phyloP scores from a whole-genome alignment of 2,329 filamentous ascomycete species.

The Blastomyces silverae region DNA sequence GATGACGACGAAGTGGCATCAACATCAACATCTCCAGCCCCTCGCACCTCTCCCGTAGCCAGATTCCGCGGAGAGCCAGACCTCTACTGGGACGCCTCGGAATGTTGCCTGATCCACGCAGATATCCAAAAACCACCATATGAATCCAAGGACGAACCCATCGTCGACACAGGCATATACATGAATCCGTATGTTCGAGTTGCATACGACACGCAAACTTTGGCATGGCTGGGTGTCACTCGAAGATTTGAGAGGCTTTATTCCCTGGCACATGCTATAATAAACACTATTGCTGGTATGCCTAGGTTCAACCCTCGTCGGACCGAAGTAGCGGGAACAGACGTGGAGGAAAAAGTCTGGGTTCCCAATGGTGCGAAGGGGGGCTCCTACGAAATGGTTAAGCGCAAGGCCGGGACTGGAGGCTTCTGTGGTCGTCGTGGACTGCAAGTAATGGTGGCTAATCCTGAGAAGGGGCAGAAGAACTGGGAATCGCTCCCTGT shows the following conservation, averaged over 20 bases:
- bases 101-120: conserved; percentile 56
- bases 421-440: conserved; percentile 42
- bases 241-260: conserved; percentile 62
- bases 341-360: conserved; percentile 39
- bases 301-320: conserved; percentile 57
- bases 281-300: conserved; percentile 51
- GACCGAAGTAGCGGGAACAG: conserved; percentile 52
- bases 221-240: conserved; percentile 54
- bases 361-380: conserved; percentile 28
- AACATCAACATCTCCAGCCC: conserved; percentile 22
- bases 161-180: conserved; percentile 53
- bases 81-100: conserved; percentile 56
- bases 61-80: conserved; percentile 55
- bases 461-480: conserved; percentile 39
- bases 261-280: conserved; percentile 51
- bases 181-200: conserved; percentile 71
- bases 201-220: conserved; percentile 54
- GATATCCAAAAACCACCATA: conserved; percentile 38
- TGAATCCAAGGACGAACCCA: conserved; percentile 27
- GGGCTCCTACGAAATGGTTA: conserved; percentile 37
- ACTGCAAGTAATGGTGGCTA: conserved; percentile 41
- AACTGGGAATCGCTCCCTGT: conserved; percentile 42
- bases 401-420: conserved; percentile 38
- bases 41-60: conserved; percentile 36
- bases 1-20: conserved; percentile 6